Base-by-base conservation (phyloP, 73 alveolate genomes). In the Paramecium pentaurelia region DNA sequence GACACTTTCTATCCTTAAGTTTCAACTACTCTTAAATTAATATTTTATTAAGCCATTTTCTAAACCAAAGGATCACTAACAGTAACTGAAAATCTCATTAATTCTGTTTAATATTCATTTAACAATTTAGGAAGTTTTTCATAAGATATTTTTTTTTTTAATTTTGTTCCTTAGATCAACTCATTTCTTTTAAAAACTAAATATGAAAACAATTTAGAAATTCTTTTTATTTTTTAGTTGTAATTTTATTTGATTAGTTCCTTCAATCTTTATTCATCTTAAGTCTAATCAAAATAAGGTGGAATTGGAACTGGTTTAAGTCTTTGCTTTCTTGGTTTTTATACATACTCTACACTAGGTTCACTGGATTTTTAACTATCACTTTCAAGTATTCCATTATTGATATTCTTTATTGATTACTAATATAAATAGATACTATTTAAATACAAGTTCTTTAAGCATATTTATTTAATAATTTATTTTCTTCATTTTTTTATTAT, bases 331-430 rank as follows among this genome's bases (percentile, higher is more conserved):
- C 84, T 64, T 28, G 42, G 5, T 34, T 64, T 64, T 12, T 64
- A 64, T 2, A 64, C 84, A 64, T 64, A 64, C 28, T 64, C 84
- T 32, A 64, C 84, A 64, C 84, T 64, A 32, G 84, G 49, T n/a
- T 64, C 84, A 27, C 84, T 64, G 7, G 84, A 64, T 12, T 27
- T 6, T 60, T 64, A n/a, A 64, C 84, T 64, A 9, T 64, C 84
- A 64, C 84, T 64, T 32, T 64, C 84, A 2, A 34, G 16, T 32
- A 64, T 32, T 32, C 47, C 47, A 27, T 64, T 64, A 32, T 32
- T 64, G 12, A 64, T 64, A 14, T 34, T 64, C 16, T 64, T 64
- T 14, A 64, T 64, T 64, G 20, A 28, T 64, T 64, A 64, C 84
- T 64, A 64, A n/a, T 18, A 54, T 18, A 54, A 8, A 16, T 18